phyloP scores from a whole-genome alignment of 192 early-diverging fungal species.

The Entophlyctis luteolus region DNA sequence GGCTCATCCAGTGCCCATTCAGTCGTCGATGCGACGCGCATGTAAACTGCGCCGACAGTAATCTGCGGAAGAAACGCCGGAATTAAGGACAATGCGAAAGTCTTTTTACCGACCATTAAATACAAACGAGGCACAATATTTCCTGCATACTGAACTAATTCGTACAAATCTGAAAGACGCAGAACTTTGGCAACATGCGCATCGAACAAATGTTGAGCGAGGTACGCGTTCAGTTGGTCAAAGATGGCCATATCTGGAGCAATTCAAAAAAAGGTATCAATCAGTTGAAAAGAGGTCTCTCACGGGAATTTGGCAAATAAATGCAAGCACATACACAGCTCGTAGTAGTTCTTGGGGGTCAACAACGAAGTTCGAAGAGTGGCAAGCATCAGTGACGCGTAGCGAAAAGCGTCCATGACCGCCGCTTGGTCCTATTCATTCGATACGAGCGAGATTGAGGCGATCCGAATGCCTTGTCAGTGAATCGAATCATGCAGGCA shows the following conservation, averaged over 20 bases:
- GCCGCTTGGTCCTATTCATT: slow-evolving; percentile 66
- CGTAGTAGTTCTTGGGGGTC: slow-evolving; percentile 97
- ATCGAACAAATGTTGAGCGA: slow-evolving; percentile 82
- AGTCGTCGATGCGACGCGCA: slow-evolving; percentile 69
- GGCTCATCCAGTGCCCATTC: slow-evolving; percentile 35
- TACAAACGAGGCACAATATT: slow-evolving; percentile 97
- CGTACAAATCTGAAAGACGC: slow-evolving; percentile 84
- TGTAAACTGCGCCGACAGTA: slow-evolving; percentile 91
- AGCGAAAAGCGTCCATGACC: slow-evolving; percentile 92
- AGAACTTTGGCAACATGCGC: slow-evolving; percentile 71
- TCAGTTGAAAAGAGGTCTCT: too few relatives aligned
- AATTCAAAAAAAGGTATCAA: background rate
- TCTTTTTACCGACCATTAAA: slow-evolving; percentile 96
- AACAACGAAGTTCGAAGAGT: slow-evolving; percentile 92
- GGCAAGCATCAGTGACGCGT: slow-evolving; percentile 93
- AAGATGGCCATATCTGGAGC: slow-evolving; percentile 89
- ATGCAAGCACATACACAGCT: slow-evolving; percentile 71
- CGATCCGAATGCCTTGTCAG: background rate
- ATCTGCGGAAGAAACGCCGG: too few relatives aligned
- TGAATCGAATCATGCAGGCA: background rate
- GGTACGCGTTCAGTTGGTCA: slow-evolving; percentile 82
- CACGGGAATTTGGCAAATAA: background rate
- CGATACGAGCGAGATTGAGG: background rate
- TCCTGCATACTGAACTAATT: slow-evolving; percentile 95
- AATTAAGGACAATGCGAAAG: too few relatives aligned